Percentiles rank a stretch among this genome's conserved stretches.
Conservation (phyloP, 306 rosid species). For the Prunus salicina region DNA sequence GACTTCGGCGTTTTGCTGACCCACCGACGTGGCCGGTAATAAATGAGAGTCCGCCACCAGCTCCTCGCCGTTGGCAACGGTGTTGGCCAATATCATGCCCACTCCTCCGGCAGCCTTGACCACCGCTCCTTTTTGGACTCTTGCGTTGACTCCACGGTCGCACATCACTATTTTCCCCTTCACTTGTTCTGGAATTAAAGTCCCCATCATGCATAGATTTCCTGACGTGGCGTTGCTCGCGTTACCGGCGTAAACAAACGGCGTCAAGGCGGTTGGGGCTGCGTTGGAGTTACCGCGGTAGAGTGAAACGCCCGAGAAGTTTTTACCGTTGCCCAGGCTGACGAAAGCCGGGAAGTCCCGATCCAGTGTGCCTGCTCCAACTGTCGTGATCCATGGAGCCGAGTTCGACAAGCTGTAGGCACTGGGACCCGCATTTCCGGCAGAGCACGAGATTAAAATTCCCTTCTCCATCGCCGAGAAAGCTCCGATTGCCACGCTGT, state of each 20-base stretch:
- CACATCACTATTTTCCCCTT: slow-evolving; percentile 69
- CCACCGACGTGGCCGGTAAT: slow-evolving; percentile 55
- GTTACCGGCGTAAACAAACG: slow-evolving; percentile 55
- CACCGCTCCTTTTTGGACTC: slow-evolving; percentile 57
- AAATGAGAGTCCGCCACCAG: slow-evolving; percentile 69
- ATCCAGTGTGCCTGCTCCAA: slow-evolving; percentile 89
- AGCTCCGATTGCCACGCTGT: slow-evolving; percentile 61
- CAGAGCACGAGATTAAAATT: slow-evolving; percentile 60
- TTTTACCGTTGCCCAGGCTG: slow-evolving; percentile 63
- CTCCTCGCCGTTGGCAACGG: slow-evolving; percentile 50
- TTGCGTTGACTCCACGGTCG: slow-evolving; percentile 50
- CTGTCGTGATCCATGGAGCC: slow-evolving; percentile 92
- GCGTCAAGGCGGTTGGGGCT: slow-evolving; percentile 14
- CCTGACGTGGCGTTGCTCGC: slow-evolving; percentile 41
- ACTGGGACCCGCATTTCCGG: slow-evolving; percentile 71
- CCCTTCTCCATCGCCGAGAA: slow-evolving; percentile 84
- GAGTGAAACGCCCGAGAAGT: slow-evolving; percentile 61
- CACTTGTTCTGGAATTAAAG: slow-evolving; percentile 54
- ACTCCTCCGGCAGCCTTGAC: slow-evolving; percentile 69
- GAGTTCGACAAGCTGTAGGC: slow-evolving; percentile 36
- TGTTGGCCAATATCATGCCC: slow-evolving; percentile 69
- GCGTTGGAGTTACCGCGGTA: slow-evolving; percentile 22
- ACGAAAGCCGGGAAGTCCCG: slow-evolving; percentile 73
- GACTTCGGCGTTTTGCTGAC: slow-evolving; percentile 35
- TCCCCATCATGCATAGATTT: slow-evolving; percentile 41